A percentile compares a stretch with the other conserved stretches of the same genome.
Evolutionary conservation across 768 basidiomycete species (phyloP).

Genomic region (Leccinum subgranulosum): DNA sequence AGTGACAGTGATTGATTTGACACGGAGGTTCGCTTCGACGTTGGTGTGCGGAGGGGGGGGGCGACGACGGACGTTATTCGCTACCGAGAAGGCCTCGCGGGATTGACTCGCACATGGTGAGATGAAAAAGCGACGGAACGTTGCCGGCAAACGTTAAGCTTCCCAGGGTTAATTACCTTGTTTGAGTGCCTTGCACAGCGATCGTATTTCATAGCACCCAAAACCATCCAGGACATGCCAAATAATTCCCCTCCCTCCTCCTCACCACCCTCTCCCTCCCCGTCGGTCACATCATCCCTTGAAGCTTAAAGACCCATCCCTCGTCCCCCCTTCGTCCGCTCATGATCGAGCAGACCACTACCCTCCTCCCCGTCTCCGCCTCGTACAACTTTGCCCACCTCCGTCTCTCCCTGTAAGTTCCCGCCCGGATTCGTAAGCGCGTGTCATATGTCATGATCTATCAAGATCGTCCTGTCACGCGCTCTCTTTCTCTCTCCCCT

Average conservation of each 20-base stretch:
- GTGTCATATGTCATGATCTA: conserved; percentile 32
- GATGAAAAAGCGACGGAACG: conserved; percentile 26
- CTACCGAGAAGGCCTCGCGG: conserved; percentile 35
- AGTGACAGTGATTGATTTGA: conserved; percentile 6
- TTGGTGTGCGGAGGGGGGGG: conserved; percentile 6
- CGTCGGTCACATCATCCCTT: conserved; percentile 8
- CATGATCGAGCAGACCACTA: conserved; percentile 58
- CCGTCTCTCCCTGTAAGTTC: conserved; percentile 55
- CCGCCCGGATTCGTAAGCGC: conserved; percentile 18
- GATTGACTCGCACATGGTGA: conserved; percentile 28
- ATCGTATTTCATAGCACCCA: conserved; percentile 30
- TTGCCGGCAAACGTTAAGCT: conserved; percentile 35
- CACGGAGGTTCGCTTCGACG: conserved; percentile 19
- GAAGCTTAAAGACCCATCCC: conserved; percentile 15
- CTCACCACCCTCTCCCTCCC: conserved; percentile 11
- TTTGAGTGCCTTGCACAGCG: conserved; percentile 34
- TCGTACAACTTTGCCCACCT: conserved; percentile 63
- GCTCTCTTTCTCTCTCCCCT: conserved; percentile 4
- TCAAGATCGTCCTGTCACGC: conserved; percentile 28
- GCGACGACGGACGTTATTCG: conserved; percentile 30
- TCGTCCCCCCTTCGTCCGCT: not conserved
- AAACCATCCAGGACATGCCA: not conserved
- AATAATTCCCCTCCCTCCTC: conserved; percentile 6
- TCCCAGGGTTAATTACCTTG: conserved; percentile 33
- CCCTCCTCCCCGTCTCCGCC: conserved; percentile 43